Conservation (phyloP, 129 eudicot genomes). For the Calendula officinalis region DNA sequence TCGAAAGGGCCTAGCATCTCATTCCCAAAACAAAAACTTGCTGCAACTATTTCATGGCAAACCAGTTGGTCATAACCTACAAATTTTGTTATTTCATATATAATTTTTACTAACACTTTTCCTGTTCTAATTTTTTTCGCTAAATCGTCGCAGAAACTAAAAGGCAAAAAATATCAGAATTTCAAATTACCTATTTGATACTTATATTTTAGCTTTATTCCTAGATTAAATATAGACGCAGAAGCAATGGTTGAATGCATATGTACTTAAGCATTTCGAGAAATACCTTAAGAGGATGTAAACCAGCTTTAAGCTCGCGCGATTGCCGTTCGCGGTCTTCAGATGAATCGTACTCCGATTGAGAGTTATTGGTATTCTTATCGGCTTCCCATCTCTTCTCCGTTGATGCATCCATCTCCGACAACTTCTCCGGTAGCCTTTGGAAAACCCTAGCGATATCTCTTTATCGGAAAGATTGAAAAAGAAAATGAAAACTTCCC, state of each 20-base stretch:
- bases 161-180: too few species aligned
- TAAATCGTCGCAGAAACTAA: too few species aligned
- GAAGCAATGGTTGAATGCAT: not conserved
- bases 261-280: not conserved
- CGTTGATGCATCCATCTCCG: conserved; percentile 41
- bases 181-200: too few species aligned
- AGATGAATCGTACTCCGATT: conserved; percentile 34
- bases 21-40: too few species aligned
- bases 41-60: too few species aligned
- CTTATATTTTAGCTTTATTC: too few species aligned
- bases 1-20: too few species aligned
- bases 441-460: conserved; percentile 45
- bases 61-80: too few species aligned
- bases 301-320: conserved; percentile 81
- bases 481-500: conserved; percentile 9
- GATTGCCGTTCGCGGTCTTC: conserved; percentile 77
- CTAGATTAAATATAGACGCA: not conserved
- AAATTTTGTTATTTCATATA: too few species aligned
- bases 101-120: too few species aligned
- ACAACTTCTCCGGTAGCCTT: conserved; percentile 9
- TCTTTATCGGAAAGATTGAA: not conserved
- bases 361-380: conserved; percentile 16
- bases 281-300: conserved; percentile 80
- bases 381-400: conserved; percentile 41
- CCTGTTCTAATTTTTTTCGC: too few species aligned